A percentile compares a stretch with the other conserved stretches of the same genome.
Conservation (phyloP, 163 green algal genomes). For the Scenedesmus sp. region DNA sequence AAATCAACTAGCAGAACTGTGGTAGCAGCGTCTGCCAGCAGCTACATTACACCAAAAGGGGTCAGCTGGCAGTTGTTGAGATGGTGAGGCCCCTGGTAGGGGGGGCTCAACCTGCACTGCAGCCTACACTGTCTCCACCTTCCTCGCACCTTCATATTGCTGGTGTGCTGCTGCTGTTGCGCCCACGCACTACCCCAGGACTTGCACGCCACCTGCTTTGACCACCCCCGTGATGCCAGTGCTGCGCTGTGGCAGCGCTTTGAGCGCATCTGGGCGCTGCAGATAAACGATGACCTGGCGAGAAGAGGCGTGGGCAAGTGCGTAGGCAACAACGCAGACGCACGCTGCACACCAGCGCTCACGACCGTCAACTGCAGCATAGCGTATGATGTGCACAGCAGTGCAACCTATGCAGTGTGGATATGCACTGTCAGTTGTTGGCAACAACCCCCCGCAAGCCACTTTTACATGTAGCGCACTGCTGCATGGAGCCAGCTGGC, state of each 20-base stretch:
- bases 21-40: not conserved
- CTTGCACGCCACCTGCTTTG: conserved; percentile 34
- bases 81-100: no score
- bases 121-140: not conserved
- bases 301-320: conserved; percentile 52
- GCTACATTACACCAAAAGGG: no score
- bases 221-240: not conserved
- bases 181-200: not conserved
- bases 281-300: conserved; percentile 61
- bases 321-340: not conserved
- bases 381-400: no score
- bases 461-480: no score
- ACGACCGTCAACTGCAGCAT: not conserved
- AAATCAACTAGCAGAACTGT: no score
- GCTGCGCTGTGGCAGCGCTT: conserved; percentile 44
- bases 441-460: no score
- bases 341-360: not conserved
- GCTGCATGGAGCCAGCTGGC: not conserved
- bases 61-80: no score
- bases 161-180: not conserved
- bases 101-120: no score
- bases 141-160: not conserved
- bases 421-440: no score
- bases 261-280: conserved; percentile 60
- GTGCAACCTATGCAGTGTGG: no score